Evolutionary conservation across 2,329 filamentous ascomycete genomes (phyloP), one percentile per base, ranked within the genome.

Genomic region (Claviceps fusiformis): DNA sequence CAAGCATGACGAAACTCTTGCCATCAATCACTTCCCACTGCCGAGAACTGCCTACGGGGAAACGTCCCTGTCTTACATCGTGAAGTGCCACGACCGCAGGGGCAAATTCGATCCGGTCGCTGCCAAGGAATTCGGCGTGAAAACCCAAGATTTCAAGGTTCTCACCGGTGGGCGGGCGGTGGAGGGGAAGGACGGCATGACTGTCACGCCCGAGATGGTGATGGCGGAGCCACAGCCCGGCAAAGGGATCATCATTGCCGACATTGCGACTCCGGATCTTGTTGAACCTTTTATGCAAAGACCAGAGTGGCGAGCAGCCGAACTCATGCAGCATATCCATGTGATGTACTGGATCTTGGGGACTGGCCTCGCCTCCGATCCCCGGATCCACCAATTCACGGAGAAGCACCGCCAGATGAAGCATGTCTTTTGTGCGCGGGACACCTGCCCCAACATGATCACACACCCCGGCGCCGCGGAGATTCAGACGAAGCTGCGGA

Each of bases 171-270:
- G 90, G 2, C 60, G 83, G 58, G 82, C 69, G 50, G 82, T 93
- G 1, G 70, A 73, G 54, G 82, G 81, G 29, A 71, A 75, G 15
- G 78, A 85, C 62, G 90, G 89, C 5, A 75, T 74, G 7, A 78
- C 77, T 0, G 80, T 98, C 35, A 93, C 85, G 0, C 86, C 92
- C 1, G 87, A 93, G 0, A 93, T 95, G 85, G 90, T 97, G 1
- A 65, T 98, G 53, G 89, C 79, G 1, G 74, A 83, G 11, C 70
- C 77, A 3, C 77, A 82, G 55, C 75, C 79, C 6, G 90, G 90
- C 11, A 80, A 76, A 55, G 91, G 89, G 2, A 76, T 95, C 59
- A 86, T 87, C 9, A 75, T 98, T 8, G 74, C 95, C 45, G 91
- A 97, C 61, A 68, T 98, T 8, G 88, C 89, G 1, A 79, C 83